These are phyloP conservation scores for Cercospora sojina DNA, from an alignment of 2,329 filamentous ascomycete species.

Conservation along the genomic window DNA sequence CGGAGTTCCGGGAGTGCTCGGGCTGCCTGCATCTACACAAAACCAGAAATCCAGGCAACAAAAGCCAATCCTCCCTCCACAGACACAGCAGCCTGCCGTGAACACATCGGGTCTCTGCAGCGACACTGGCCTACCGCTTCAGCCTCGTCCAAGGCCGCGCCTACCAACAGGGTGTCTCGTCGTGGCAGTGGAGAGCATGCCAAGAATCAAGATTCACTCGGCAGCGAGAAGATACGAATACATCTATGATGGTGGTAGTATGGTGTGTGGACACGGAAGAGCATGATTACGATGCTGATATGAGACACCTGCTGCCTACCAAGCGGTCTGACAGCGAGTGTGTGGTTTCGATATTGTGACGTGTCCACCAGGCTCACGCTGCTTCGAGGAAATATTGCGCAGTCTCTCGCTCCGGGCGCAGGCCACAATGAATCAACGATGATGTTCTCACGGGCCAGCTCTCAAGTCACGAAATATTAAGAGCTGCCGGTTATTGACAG, in stretches of 20 bases:
- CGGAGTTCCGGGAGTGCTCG: neutral
- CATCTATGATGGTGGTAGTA: neutral
- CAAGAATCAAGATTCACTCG: neutral
- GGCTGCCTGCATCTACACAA: neutral
- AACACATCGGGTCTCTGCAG: neutral
- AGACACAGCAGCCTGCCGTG: neutral
- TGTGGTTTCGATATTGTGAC: neutral
- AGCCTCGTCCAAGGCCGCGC: neutral
- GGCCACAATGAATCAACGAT: neutral
- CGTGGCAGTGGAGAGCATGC: neutral
- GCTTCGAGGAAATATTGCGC: neutral
- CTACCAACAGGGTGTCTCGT: neutral
- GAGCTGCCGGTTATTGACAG: neutral
- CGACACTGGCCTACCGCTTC: neutral
- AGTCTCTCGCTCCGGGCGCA: neutral
- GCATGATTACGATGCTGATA: neutral
- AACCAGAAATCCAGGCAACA: neutral
- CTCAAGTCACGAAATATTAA: neutral
- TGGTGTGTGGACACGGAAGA: neutral
- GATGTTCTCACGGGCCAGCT: no score
- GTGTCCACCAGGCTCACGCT: neutral
- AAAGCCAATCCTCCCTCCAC: neutral
- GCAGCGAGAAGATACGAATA: neutral
- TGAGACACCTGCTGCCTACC: neutral
- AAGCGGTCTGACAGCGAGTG: neutral